Conservation (phyloP, 257 asterid species). For the Przewalskia tangutica region DNA sequence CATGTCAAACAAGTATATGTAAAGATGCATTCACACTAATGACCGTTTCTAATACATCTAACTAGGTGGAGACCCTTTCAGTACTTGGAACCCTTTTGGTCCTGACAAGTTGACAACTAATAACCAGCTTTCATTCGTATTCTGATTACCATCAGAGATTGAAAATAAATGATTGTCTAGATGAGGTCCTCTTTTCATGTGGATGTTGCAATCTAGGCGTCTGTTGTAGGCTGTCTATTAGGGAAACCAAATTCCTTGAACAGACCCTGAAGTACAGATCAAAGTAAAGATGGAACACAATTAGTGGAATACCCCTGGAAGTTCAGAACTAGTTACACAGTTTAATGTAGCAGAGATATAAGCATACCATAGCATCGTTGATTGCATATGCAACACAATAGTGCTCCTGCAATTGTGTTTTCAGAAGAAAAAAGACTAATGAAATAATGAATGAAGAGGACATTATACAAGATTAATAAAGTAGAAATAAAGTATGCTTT, state of each 20-base stretch:
- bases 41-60: not conserved
- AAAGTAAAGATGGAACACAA: not conserved
- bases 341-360: not conserved
- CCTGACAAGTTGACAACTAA: not conserved
- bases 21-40: constrained; percentile 1
- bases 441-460: not conserved
- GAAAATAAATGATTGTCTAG: not conserved
- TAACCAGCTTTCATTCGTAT: not conserved
- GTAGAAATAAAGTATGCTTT: not conserved
- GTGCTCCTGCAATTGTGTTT: constrained; percentile 65
- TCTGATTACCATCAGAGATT: not conserved
- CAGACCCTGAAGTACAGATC: constrained; percentile 42
- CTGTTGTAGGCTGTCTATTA: constrained; percentile 21
- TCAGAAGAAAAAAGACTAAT: not conserved
- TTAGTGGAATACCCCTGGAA: not conserved
- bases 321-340: not conserved
- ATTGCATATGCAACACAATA: constrained; percentile 79
- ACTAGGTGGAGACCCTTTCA: not conserved
- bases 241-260: constrained; percentile 71
- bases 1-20: constrained; percentile 8
- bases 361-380: constrained; percentile 74
- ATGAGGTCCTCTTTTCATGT: constrained; percentile 5
- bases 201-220: constrained; percentile 27
- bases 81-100: not conserved
- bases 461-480: not conserved